Evolutionary conservation across 164 flowering plant genomes (phyloP).

Genomic region (Malania oleifera): DNA sequence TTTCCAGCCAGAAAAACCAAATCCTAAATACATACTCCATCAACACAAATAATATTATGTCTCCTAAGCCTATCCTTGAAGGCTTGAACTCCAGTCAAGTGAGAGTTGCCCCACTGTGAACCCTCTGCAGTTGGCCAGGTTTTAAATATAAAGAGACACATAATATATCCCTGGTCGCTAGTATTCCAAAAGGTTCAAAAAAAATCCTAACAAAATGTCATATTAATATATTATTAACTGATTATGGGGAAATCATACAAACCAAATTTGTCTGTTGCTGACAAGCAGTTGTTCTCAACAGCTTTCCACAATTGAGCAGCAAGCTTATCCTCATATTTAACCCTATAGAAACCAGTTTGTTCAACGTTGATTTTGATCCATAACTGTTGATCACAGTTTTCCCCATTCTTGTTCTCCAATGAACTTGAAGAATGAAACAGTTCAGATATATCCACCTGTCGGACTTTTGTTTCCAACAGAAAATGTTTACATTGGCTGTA

Average conservation of each 20-base stretch:
- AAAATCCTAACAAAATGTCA: no score
- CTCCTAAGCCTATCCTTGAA: no score
- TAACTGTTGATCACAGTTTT: constrained; percentile 6
- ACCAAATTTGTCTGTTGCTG: constrained; percentile 31
- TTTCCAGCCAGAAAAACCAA: no score
- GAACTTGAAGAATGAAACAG: constrained; percentile 9
- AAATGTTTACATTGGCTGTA: constrained; percentile 17
- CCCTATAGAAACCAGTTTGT: constrained; percentile 31
- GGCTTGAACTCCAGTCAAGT: no score
- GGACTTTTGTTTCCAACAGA: constrained; percentile 17
- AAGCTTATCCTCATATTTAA: constrained; percentile 29
- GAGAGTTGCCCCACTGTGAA: no score
- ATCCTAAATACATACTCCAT: no score
- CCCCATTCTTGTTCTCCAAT: constrained; percentile 1
- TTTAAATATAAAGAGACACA: no score
- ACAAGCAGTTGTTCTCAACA: constrained; percentile 20
- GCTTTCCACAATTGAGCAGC: constrained; percentile 23
- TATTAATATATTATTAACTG: neutral
- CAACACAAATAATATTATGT: no score
- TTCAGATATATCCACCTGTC: constrained; percentile 20
- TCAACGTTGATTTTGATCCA: constrained; percentile 30
- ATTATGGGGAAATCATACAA: neutral
- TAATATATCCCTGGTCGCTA: neutral
- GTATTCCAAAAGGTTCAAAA: neutral
- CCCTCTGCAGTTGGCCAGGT: no score